A percentile compares a stretch with the other conserved stretches of the same genome.
phyloP scores from a whole-genome alignment of 345 rosid species.

The Mangifera indica region DNA sequence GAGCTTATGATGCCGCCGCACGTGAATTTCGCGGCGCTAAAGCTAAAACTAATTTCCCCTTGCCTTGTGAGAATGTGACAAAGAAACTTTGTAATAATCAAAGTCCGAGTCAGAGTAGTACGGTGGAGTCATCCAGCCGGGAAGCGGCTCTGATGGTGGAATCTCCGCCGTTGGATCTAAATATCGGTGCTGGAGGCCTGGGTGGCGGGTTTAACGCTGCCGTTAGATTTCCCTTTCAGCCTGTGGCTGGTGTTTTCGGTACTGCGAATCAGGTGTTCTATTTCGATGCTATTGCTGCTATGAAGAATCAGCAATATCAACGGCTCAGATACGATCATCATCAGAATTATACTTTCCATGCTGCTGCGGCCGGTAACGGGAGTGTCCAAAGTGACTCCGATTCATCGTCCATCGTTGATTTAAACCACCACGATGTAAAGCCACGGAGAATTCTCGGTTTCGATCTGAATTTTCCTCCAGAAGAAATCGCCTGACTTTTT shows the following conservation, averaged over 20 bases:
- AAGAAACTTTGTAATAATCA: constrained; percentile 19
- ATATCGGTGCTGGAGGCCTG: constrained; percentile 25
- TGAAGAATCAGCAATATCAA: constrained; percentile 31
- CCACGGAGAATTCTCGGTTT: constrained; percentile 38
- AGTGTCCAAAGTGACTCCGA: constrained; percentile 59
- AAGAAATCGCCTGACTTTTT: constrained; percentile 40
- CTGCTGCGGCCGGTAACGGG: constrained; percentile 18
- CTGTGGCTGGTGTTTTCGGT: constrained; percentile 22
- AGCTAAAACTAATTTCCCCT: constrained; percentile 73
- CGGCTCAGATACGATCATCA: constrained; percentile 31
- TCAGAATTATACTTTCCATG: constrained; percentile 12
- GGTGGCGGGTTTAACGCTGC: constrained; percentile 11
- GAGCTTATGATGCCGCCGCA: constrained; percentile 70
- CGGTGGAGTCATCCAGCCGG: constrained; percentile 61
- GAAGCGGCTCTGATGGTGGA: constrained; percentile 33
- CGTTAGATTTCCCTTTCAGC: constrained; percentile 30
- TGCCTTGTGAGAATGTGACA: constrained; percentile 21
- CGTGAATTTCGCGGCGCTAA: constrained; percentile 74
- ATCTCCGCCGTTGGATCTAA: constrained; percentile 43
- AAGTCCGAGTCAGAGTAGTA: constrained; percentile 66
- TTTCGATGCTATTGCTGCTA: constrained; percentile 28
- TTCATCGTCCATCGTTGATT: constrained; percentile 51
- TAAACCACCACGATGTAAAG: constrained; percentile 29
- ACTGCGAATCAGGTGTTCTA: constrained; percentile 27
- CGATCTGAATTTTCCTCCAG: constrained; percentile 71